A percentile compares a stretch with the other conserved stretches of the same genome.
Conservation (phyloP, 2,329 filamentous ascomycete species). For the Pleoardoris graminearum region DNA sequence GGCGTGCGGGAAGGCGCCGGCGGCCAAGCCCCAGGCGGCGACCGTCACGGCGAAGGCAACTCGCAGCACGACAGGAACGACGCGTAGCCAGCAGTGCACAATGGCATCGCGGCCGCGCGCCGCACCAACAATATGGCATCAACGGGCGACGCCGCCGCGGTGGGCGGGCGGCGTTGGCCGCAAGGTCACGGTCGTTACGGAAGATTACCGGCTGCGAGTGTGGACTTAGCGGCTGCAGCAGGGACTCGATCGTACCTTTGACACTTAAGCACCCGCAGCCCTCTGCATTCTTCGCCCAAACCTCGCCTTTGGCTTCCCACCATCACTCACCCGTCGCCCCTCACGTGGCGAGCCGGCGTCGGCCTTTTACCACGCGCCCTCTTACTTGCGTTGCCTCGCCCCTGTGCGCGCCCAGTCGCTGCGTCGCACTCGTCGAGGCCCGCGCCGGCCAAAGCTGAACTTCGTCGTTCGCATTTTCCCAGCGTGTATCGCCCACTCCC, state of each 20-base stretch:
- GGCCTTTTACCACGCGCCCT: constrained; percentile 22
- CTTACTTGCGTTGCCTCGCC: constrained; percentile 13
- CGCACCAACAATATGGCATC: constrained; percentile 6
- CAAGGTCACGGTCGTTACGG: constrained; percentile 18
- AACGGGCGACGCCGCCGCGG: not conserved
- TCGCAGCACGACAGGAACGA: not conserved
- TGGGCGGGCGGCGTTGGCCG: not conserved
- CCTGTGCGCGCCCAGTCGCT: constrained; percentile 29
- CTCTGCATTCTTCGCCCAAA: constrained; percentile 23
- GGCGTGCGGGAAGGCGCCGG: constrained; percentile 16
- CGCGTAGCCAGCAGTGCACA: not conserved
- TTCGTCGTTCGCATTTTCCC: constrained; percentile 28
- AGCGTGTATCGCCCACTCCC: constrained; percentile 25
- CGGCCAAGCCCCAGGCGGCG: constrained; percentile 5
- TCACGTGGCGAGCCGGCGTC: constrained; percentile 20
- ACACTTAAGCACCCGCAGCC: constrained; percentile 39
- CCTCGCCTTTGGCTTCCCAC: constrained; percentile 18
- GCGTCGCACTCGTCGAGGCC: constrained; percentile 28
- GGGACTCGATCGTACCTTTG: constrained; percentile 23
- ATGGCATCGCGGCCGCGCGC: not conserved
- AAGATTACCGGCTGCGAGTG: constrained; percentile 29
- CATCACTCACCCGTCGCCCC: constrained; percentile 20
- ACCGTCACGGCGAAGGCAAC: constrained; percentile 10
- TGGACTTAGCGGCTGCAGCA: constrained; percentile 21
- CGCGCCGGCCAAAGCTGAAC: constrained; percentile 36